Base-by-base conservation (phyloP, 139 green algal species). In the Gonium pectorale region DNA sequence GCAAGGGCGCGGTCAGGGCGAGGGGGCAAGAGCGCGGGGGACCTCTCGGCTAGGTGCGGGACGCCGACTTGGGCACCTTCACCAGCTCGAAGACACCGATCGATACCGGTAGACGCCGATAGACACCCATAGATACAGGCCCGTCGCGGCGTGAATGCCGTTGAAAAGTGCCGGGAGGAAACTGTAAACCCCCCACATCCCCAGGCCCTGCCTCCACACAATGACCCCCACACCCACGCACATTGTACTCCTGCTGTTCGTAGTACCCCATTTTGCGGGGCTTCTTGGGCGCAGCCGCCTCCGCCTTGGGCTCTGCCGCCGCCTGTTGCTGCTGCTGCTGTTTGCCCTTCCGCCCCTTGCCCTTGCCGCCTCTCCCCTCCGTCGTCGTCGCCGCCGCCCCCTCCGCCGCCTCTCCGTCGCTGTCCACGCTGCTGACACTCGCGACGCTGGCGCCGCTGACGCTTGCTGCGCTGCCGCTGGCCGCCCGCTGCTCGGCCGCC, bases 191-290 rank as follows among this genome's bases (percentile, higher is more conserved):
- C n/a, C n/a, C n/a, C n/a, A 13, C 24, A 13, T 67, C 27, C 59
- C 31, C 31, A 15, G 63, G 6, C 63, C 63, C 63, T n/a, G 15
- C 63, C 63, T 21, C n/a, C 56, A 13, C 56, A 5, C 56, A 13
- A 33, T 21, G 15, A 64, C 21, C 24, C 56, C 24, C 56, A 64
- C 56, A 5, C 21, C n/a, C 17, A 64, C 56, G 24, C 56, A 86
- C 79, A 73, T 87, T 73, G 62, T 89, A 90, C 71, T 91, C 89
- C 72, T 92, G 84, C 86, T 87, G 67, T 77, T 94, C 90, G 85
- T 90, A 92, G 33, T 92, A 88, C 3, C 81, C 87, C 22, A 95
- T 46, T 49, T 87, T 92, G 8, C 78, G 79, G 29, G 72, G 56
- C 67, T 86, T 88, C 31, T 67, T 64, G 38, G 81, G 35, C 41